Base-by-base conservation (phyloP, 2,329 filamentous ascomycete genomes). In the Alternaria brassicae region DNA sequence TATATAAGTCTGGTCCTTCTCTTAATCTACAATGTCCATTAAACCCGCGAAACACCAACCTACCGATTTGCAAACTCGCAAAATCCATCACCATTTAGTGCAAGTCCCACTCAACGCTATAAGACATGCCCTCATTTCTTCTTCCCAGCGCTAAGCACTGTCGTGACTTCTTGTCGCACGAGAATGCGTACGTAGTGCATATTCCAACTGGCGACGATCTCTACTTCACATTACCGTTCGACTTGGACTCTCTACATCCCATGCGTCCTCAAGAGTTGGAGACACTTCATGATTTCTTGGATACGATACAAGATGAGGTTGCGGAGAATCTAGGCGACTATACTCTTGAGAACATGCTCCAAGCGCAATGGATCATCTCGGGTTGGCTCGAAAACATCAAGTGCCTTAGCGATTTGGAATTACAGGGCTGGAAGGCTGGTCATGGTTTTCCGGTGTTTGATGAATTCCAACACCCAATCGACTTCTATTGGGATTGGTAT, bases 211-310 rank as follows among this genome's bases (percentile, higher is more conserved):
- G 44, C 3, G 5, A 25, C 10, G 37, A 44, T 1, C 30, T 58
- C 30, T 55, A 32, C 39, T 58, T 58, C 51, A 47, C 56, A 1
- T n/a, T 58, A 8, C 56, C 56, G 1, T 17, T 58, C 39, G 12
- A 44, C 3, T 23, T 36, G 3, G 3, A 21, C 4, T 15, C 12
- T 5, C 39, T 15, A 0, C 19, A 3, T 8, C 8, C 17, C 15
- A 45, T 59, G 23, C 44, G 30, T 5, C 36, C 37, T 2, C 15
- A 37, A 2, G 56, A 59, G 9, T 44, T 59, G 1, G 12, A 6
- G 4, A 13, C 37, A 12, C 37, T 59, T 2, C 10, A 3, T 4
- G 15, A 23, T 10, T 55, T 37, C 23, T 39, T 59, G 13, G 21
- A 45, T 1, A 15, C 8, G 7, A 49, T 36, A 9, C 13, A 7